A percentile compares a stretch with the other conserved stretches of the same genome.
Evolutionary conservation across 208 protist genomes (phyloP).

Genomic region (Acanthamoeba castellanii): DNA sequence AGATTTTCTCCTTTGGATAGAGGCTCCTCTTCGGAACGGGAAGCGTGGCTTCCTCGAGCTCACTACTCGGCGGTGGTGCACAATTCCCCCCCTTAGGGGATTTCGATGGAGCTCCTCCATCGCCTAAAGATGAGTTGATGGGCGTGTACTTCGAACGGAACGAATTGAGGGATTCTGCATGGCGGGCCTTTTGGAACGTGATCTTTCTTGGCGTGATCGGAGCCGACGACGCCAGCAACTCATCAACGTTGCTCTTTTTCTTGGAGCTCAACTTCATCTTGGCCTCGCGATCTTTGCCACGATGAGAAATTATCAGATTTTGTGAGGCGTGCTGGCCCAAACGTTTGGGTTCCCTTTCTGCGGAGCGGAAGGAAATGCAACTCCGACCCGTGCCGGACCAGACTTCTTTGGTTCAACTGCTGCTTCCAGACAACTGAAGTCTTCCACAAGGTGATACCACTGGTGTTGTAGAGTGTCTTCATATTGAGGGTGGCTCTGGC

Average conservation of each 20-base stretch:
- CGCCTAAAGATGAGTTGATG: conserved; percentile 40
- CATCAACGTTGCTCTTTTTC: conserved; percentile 37
- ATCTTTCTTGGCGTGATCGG: conserved; percentile 8
- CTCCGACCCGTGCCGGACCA: no score
- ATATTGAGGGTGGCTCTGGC: no score
- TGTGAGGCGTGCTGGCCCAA: no score
- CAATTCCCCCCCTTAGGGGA: neutral
- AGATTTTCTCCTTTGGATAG: conserved; percentile 64
- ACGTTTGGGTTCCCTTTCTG: no score
- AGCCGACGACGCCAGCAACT: conserved; percentile 51
- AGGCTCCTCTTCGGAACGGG: conserved; percentile 58
- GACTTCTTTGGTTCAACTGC: no score
- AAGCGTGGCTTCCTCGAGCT: conserved; percentile 37
- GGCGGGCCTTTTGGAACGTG: conserved; percentile 58
- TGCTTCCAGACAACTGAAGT: no score
- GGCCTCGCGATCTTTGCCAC: no score
- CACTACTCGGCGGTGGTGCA: neutral
- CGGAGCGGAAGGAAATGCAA: no score
- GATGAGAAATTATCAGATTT: no score
- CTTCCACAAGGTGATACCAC: no score
- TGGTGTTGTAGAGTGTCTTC: no score
- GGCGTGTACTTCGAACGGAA: conserved; percentile 65
- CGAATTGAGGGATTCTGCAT: conserved; percentile 48
- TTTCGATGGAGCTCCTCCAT: neutral
- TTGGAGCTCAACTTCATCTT: neutral